Conservation (phyloP, 2,329 filamentous ascomycete genomes). For the Ambrosiella xylebori region DNA sequence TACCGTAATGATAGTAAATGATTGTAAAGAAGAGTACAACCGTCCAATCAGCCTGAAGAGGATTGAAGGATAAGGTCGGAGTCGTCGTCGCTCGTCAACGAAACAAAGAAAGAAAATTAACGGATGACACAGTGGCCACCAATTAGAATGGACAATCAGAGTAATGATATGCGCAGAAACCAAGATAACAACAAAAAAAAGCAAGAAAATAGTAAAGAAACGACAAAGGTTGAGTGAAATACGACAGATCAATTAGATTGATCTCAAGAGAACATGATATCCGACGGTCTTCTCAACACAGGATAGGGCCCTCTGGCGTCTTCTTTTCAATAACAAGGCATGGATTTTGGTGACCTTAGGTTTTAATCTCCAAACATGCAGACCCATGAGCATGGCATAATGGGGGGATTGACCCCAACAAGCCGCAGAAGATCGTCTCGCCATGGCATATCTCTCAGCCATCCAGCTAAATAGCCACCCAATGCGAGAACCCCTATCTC, state of each 20-base stretch:
- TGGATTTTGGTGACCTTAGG: no score
- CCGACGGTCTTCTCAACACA: background rate
- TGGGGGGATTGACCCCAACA: no score
- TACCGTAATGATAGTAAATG: background rate
- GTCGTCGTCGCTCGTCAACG: conserved; percentile 11
- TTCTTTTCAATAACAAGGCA: background rate
- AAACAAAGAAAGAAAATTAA: conserved; percentile 4
- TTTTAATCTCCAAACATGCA: background rate
- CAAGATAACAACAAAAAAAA: background rate
- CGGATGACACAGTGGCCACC: background rate
- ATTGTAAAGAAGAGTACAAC: conserved; percentile 9
- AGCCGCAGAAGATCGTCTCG: background rate
- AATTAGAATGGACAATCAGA: background rate
- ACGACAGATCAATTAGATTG: no score
- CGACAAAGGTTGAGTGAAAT: conserved; percentile 1
- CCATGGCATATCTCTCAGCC: background rate
- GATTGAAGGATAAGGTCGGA: conserved; percentile 12
- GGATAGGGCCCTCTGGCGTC: background rate
- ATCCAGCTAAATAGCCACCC: conserved; percentile 1
- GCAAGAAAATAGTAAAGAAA: background rate
- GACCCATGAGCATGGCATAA: no score
- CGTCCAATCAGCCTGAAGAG: conserved; percentile 8
- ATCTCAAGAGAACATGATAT: background rate
- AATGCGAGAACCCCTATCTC: no score
- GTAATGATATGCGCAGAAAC: background rate